These are phyloP conservation scores for Aspergillus cejpii DNA, from an alignment of 2,329 filamentous ascomycete species.

Conservation along the genomic window DNA sequence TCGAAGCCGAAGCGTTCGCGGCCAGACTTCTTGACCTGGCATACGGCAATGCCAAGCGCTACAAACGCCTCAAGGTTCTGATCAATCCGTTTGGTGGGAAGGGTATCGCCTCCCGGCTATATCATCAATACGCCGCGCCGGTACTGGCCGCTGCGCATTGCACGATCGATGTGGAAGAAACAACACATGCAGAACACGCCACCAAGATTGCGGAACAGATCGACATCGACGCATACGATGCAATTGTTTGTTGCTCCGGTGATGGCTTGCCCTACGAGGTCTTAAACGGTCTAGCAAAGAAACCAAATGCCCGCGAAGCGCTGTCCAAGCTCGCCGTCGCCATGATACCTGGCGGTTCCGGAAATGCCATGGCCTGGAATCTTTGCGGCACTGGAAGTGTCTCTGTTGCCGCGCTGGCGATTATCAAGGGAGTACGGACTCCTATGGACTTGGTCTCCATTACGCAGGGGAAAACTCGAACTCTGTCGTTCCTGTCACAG, in stretches of 20 bases:
- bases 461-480: conserved; percentile 68
- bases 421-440: conserved; percentile 81
- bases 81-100: conserved; percentile 89
- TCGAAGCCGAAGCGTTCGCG: conserved; percentile 55
- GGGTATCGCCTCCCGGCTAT: conserved; percentile 66
- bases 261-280: conserved; percentile 90
- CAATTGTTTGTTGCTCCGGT: conserved; percentile 81
- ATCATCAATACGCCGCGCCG: conserved; percentile 68
- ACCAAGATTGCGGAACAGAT: conserved; percentile 66
- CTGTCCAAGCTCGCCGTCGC: conserved; percentile 71
- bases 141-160: conserved; percentile 77
- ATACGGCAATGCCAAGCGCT: conserved; percentile 61
- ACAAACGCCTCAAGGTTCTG: conserved; percentile 76
- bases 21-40: conserved; percentile 59
- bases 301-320: conserved; percentile 66
- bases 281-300: conserved; percentile 82
- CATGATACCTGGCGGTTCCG: conserved; percentile 85
- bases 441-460: conserved; percentile 80
- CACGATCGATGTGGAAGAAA: conserved; percentile 64
- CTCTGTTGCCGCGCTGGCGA: conserved; percentile 68
- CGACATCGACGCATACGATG: conserved; percentile 74
- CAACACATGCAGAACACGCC: conserved; percentile 68
- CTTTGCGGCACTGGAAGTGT: conserved; percentile 72
- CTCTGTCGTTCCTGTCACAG: conserved; percentile 84
- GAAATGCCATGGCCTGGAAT: conserved; percentile 90